phyloP scores from a whole-genome alignment of 495 filamentous ascomycete species.

The Annulohypoxylon nitens region DNA sequence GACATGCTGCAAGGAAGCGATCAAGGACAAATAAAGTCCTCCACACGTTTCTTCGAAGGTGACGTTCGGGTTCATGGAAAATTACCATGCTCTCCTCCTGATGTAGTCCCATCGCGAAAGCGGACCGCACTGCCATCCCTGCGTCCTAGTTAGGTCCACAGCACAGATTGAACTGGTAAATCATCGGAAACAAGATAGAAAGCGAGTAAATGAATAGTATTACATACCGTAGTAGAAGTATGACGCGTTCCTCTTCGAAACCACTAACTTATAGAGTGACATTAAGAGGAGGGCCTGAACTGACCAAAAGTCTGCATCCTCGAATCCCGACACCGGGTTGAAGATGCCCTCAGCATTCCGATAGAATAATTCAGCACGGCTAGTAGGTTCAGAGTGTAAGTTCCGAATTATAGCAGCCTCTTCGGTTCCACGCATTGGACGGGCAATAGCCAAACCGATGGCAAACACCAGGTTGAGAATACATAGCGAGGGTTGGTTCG shows the following conservation, averaged over 20 bases:
- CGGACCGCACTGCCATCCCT: constrained; percentile 75
- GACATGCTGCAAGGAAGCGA: constrained; percentile 68
- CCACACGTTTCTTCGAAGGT: constrained; percentile 68
- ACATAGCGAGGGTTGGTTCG: constrained; percentile 65
- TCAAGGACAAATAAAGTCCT: constrained; percentile 72
- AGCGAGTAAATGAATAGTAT: background rate
- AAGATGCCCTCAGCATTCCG: constrained; percentile 67
- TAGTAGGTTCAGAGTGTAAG: constrained; percentile 58
- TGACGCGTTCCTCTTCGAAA: constrained; percentile 70
- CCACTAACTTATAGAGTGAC: constrained; percentile 69
- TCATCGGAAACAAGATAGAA: background rate
- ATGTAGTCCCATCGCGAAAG: constrained; percentile 71
- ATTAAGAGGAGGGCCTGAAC: constrained; percentile 72
- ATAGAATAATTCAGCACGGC: constrained; percentile 71
- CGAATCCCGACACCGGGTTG: constrained; percentile 68
- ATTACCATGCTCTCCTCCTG: constrained; percentile 70
- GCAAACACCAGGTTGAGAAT: constrained; percentile 69
- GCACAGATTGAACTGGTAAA: background rate
- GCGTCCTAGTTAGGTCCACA: constrained; percentile 27
- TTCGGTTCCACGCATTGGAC: constrained; percentile 60
- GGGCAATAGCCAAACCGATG: constrained; percentile 70
- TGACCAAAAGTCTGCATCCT: constrained; percentile 74
- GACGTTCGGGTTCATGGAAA: constrained; percentile 60
- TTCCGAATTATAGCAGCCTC: constrained; percentile 66
- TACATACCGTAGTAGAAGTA: constrained; percentile 69